A percentile compares a stretch with the other conserved stretches of the same genome.
Conservation (phyloP, 2,329 filamentous ascomycete species). For the Diaporthe sp. region DNA sequence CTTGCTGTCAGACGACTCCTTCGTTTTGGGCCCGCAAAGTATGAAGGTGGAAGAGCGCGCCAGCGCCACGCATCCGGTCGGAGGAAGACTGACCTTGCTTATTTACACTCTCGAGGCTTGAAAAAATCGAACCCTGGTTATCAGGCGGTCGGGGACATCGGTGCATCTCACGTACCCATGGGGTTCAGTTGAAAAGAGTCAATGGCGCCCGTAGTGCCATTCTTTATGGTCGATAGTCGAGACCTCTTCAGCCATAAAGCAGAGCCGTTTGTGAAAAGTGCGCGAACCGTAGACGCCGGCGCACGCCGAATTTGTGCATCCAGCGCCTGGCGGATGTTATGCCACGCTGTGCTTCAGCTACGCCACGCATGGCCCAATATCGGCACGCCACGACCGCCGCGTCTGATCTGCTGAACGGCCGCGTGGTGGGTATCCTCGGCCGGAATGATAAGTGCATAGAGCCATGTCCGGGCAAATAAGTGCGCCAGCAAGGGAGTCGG, state of each 20-base stretch:
- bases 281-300: not conserved
- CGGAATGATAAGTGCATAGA: not conserved
- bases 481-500: constrained; percentile 14
- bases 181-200: not conserved
- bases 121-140: not conserved
- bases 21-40: not conserved
- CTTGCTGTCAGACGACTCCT: not conserved
- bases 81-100: not conserved
- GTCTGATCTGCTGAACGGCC: constrained; percentile 25
- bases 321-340: constrained; percentile 3
- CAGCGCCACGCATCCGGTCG: no score
- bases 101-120: no score
- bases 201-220: not conserved
- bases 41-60: not conserved
- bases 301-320: not conserved
- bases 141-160: not conserved
- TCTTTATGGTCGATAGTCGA: not conserved
- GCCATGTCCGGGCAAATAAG: not conserved
- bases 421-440: not conserved
- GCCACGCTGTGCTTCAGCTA: constrained; percentile 22
- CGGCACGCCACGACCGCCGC: constrained; percentile 27
- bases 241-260: not conserved
- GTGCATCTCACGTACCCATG: not conserved
- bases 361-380: not conserved
- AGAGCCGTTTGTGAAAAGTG: not conserved